phyloP scores from a whole-genome alignment of 2,329 filamentous ascomycete species.

The Penicillium sp. region DNA sequence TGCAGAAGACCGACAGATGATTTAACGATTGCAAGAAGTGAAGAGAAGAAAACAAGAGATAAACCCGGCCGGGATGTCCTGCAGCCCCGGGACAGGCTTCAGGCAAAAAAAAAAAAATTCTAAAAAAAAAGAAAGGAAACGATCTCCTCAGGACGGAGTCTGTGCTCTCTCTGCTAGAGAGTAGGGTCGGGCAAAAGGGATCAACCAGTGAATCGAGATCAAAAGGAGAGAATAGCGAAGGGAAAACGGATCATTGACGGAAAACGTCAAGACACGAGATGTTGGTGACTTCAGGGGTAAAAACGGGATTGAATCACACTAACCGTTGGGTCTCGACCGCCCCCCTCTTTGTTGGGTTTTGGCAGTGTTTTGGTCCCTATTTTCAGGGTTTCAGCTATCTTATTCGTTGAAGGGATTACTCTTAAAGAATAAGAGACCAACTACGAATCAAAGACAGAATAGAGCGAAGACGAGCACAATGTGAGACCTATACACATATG shows the following conservation, averaged over 20 bases:
- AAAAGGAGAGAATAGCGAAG: constrained; percentile 2
- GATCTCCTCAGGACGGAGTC: constrained; percentile 15
- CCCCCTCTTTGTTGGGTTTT: not conserved
- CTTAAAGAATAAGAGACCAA: not conserved
- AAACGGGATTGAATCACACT: constrained; percentile 5
- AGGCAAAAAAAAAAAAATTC: constrained; percentile 10
- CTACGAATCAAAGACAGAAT: not conserved
- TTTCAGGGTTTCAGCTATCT: not conserved
- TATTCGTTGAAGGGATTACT: not conserved
- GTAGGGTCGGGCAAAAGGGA: not conserved
- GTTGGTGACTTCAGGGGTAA: constrained; percentile 10
- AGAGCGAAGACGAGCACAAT: not conserved
- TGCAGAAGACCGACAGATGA: constrained; percentile 16
- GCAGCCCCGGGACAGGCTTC: constrained; percentile 23
- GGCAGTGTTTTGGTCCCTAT: not conserved
- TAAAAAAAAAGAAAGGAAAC: constrained; percentile 1
- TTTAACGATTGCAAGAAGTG: constrained; percentile 1
- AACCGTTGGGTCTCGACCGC: constrained; percentile 8
- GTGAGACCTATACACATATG: not conserved
- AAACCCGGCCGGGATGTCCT: constrained; percentile 23
- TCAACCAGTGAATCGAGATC: not conserved
- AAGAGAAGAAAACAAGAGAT: constrained; percentile 1
- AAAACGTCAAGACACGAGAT: constrained; percentile 5
- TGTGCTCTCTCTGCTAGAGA: constrained; percentile 14
- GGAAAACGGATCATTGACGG: not conserved